Conservation (phyloP, 805 yeast genomes). For the Jamesozyma hellenica region DNA sequence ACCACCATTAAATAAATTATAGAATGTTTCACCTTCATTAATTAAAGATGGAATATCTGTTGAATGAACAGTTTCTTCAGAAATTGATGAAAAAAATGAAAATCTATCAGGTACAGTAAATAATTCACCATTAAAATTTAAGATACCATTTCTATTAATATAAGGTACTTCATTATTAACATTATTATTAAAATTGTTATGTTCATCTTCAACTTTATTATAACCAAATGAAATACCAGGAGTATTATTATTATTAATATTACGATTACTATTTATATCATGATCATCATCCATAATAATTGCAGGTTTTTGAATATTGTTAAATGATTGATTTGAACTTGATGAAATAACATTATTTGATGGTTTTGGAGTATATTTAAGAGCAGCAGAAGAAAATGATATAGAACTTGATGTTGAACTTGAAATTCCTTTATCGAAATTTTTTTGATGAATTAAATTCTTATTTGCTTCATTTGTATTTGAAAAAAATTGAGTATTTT, state of each 20-base stretch:
- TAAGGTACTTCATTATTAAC: conserved; percentile 1
- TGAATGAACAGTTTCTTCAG: conserved; percentile 83
- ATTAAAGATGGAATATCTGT: conserved; percentile 75
- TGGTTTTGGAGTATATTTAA: conserved; percentile 48
- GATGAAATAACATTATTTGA: conserved; percentile 2
- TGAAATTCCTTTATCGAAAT: conserved; percentile 4
- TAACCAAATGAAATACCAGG: conserved; percentile 34
- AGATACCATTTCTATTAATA: not conserved
- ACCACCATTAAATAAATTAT: conserved; percentile 58
- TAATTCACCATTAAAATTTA: conserved; percentile 1
- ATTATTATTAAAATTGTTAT: not conserved
- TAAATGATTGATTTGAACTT: not conserved
- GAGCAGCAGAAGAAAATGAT: conserved; percentile 40
- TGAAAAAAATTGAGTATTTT: conserved; percentile 32
- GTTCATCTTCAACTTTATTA: conserved; percentile 18
- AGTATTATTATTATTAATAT: not conserved
- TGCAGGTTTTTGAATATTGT: not conserved
- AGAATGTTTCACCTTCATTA: conserved; percentile 51
- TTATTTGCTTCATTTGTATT: conserved; percentile 7
- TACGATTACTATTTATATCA: not conserved
- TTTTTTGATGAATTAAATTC: not conserved
- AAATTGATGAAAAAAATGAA: conserved; percentile 70
- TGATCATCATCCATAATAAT: not conserved
- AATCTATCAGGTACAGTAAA: conserved; percentile 59
- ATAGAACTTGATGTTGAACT: conserved; percentile 31